phyloP scores from a whole-genome alignment of 768 basidiomycete genomes.

The Serpula lacrymans region DNA sequence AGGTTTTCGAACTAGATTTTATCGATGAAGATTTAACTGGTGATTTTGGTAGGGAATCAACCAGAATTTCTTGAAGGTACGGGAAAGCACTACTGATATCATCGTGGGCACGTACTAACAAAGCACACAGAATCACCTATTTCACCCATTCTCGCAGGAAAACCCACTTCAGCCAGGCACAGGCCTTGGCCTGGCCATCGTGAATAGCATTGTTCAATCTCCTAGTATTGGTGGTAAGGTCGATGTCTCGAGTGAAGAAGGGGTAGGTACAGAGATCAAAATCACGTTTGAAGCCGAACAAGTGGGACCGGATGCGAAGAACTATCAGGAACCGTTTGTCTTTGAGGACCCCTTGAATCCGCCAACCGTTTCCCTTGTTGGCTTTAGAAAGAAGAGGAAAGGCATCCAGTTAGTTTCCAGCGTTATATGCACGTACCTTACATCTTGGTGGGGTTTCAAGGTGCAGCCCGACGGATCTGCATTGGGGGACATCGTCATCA shows the following conservation, averaged over 20 bases:
- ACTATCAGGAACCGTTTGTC: slow-evolving; percentile 45
- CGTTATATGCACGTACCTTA: slow-evolving; percentile 63
- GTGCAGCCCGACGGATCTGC: slow-evolving; percentile 37
- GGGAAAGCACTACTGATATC: slow-evolving; percentile 5
- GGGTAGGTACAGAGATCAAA: slow-evolving; percentile 87
- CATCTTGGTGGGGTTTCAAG: slow-evolving; percentile 74
- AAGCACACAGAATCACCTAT: slow-evolving; percentile 72
- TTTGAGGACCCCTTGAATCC: slow-evolving; percentile 36
- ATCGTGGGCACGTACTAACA: slow-evolving; percentile 1
- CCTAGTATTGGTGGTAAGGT: slow-evolving; percentile 87
- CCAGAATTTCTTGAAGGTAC: slow-evolving; percentile 84
- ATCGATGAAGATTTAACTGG: slow-evolving; percentile 1
- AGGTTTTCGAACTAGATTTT: slow-evolving; percentile 7
- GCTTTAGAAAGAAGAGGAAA: slow-evolving; percentile 62
- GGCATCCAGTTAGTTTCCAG: slow-evolving; percentile 67
- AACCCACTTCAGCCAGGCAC: slow-evolving; percentile 92
- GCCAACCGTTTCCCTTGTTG: slow-evolving; percentile 63
- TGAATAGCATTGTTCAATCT: slow-evolving; percentile 86
- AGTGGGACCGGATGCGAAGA: slow-evolving; percentile 35
- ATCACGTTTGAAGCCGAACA: slow-evolving; percentile 76
- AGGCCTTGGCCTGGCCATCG: slow-evolving; percentile 91
- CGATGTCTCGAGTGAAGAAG: slow-evolving; percentile 92
- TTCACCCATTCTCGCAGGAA: slow-evolving; percentile 97
- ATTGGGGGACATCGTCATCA: slow-evolving; percentile 68
- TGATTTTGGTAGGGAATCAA: slow-evolving; percentile 67